Percentiles rank a stretch among this genome's conserved stretches.
phyloP scores from a whole-genome alignment of 371 early-diverging fungal genomes.

The Dipsacomyces acuminosporus region DNA sequence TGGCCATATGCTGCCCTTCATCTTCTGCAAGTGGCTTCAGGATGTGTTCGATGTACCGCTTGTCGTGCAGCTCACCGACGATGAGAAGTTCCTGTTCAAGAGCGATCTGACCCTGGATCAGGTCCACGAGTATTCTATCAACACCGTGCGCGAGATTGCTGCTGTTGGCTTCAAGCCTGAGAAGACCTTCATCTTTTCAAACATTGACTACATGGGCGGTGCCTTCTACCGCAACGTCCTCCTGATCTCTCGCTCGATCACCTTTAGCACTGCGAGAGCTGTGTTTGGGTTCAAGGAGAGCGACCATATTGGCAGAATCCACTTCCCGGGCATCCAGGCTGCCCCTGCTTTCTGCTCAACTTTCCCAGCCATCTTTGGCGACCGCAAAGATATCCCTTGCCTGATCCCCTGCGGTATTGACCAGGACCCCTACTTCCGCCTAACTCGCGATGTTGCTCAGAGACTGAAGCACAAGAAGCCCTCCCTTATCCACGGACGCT shows the following conservation, averaged over 20 bases:
- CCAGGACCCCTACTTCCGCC: conserved; percentile 99
- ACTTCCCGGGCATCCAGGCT: conserved; percentile 90
- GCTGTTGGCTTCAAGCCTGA: conserved; percentile 98
- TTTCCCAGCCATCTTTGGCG: conserved; percentile 94
- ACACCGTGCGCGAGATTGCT: conserved; percentile 97
- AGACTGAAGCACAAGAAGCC: conserved; percentile 97
- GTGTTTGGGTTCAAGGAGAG: conserved; percentile 90
- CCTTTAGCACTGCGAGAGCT: conserved; percentile 75
- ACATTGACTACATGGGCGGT: conserved; percentile 87
- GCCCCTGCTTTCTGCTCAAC: conserved; percentile 93
- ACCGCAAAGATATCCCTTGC: conserved; percentile 86
- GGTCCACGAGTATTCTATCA: conserved; percentile 68
- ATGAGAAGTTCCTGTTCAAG: conserved; percentile 99
- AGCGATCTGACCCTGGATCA: conserved; percentile 86
- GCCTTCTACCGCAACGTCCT: conserved; percentile 91
- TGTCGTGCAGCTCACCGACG: conserved; percentile 99
- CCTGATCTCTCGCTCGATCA: conserved; percentile 82
- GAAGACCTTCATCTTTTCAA: conserved; percentile 98
- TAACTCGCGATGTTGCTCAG: conserved; percentile 96
- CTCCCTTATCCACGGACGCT: conserved; percentile 88
- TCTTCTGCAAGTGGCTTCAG: conserved; percentile 99
- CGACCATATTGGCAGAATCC: conserved; percentile 86
- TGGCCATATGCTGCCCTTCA: conserved; percentile 98
- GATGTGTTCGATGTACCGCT: conserved; percentile 95
- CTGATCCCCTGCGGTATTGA: conserved; percentile 99